These are phyloP conservation scores for Arachis stenosperma DNA, from an alignment of 306 rosid species.

Conservation along the genomic window DNA sequence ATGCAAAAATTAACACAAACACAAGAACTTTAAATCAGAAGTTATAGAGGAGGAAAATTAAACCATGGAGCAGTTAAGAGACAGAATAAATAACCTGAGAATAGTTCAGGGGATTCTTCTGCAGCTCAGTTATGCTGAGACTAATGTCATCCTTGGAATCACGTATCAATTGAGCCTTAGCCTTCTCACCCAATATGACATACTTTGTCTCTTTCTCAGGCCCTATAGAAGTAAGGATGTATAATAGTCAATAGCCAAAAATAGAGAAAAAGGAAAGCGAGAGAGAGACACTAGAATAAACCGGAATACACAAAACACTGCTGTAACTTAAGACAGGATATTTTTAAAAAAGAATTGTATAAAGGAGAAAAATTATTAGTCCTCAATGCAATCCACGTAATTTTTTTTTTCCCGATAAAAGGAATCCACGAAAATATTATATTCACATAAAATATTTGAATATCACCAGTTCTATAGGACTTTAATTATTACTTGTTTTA, in stretches of 20 bases:
- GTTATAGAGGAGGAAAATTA: neutral
- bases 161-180: conserved; percentile 87
- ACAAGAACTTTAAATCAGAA: neutral
- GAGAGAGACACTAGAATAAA: neutral
- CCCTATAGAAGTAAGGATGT: conserved; percentile 48
- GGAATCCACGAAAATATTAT: neutral
- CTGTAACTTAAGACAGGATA: neutral
- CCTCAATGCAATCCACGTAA: neutral
- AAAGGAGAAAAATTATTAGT: neutral
- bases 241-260: neutral
- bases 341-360: neutral
- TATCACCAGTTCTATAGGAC: neutral
- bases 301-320: neutral
- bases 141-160: conserved; percentile 80
- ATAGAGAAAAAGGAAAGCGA: neutral
- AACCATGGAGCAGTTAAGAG: neutral
- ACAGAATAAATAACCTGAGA: conserved; percentile 62
- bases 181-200: conserved; percentile 93
- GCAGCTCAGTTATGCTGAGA: conserved; percentile 74
- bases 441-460: neutral
- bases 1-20: neutral
- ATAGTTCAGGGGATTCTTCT: conserved; percentile 86
- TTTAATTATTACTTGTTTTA: neutral
- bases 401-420: too few relatives aligned
- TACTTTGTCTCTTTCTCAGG: conserved; percentile 83